A percentile compares a stretch with the other conserved stretches of the same genome.
Conservation (phyloP, 2,329 filamentous ascomycete genomes). For the Ceratocystis cubensis region DNA sequence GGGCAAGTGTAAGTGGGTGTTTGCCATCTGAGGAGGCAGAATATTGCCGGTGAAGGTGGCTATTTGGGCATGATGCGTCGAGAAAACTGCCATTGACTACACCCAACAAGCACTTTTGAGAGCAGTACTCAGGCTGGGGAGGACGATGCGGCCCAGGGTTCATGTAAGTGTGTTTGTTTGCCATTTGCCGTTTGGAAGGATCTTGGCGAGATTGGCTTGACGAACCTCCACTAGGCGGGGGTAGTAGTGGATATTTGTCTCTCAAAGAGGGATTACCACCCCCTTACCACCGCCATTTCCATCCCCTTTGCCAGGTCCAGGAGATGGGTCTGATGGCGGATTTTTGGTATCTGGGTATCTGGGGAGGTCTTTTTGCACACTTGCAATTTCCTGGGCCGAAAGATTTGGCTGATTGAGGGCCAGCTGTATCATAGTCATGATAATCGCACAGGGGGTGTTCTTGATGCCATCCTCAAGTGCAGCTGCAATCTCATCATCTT, state of each 20-base stretch:
- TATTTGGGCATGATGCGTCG: neutral
- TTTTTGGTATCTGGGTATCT: neutral
- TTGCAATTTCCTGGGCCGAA: neutral
- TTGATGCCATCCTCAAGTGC: neutral
- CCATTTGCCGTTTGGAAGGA: neutral
- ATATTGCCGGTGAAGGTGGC: neutral
- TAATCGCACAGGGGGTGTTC: neutral
- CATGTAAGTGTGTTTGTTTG: neutral
- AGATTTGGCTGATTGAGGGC: neutral
- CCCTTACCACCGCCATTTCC: too few relatives aligned
- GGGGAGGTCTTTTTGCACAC: neutral
- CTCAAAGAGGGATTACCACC: too few relatives aligned
- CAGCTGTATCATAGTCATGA: neutral
- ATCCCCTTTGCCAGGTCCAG: neutral
- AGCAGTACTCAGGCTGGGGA: neutral
- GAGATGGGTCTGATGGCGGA: neutral
- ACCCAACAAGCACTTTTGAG: slow-evolving; percentile 1
- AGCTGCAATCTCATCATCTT: neutral
- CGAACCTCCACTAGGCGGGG: neutral
- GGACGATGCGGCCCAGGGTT: neutral
- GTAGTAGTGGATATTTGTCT: neutral
- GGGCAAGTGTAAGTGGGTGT: neutral
- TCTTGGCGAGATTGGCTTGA: neutral
- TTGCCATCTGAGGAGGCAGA: neutral
- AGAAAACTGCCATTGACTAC: neutral